Evolutionary conservation across 2,329 filamentous ascomycete species (phyloP), one percentile per base, ranked within the genome.

Genomic region (Coniosporium tulheliwenetii): DNA sequence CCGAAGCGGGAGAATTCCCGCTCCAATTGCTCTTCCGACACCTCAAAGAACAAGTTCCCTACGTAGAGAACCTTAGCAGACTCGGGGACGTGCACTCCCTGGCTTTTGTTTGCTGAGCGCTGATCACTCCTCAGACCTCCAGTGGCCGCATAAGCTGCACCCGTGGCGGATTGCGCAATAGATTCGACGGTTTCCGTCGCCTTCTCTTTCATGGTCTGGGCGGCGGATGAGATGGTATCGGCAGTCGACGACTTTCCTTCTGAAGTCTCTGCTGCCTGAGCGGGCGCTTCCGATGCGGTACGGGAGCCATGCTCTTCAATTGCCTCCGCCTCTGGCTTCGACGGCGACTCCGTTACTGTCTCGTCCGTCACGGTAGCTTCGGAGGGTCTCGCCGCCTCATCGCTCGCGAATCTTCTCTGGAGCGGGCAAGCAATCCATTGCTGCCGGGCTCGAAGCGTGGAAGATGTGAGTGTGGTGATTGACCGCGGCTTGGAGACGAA

Each of bases 21-120:
- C 49, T 67, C 63, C 37, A 85, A 50, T 47, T 80, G 71, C 29
- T 72, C 67, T 5, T 72, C 67, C 5, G 70, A 76, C 42, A 80
- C 70, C 53, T 84, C 78, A 54, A 76, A 85, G 56, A 75, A 77
- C 37, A 85, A 61, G 58, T 85, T 85, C 44, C 77, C 78, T 46
- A 84, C 53, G 51, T 79, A 85, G 43, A 84, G 50, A 7, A 64
- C 15, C 10, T 12, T 12, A 5, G 10, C 15, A n/a, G 36, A 15
- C 36, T 37, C 36, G 59, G 39, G 62, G 63, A 12, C 12, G 36
- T 13, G 12, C 10, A 19, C 12, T 12, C 16, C 5, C 10, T 13
- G 61, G 61, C n/a, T 48, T 41, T 30, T 46, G 40, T 9, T 42
- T 43, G 32, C 43, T 43, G 32, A 42, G 43, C 10, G 40, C 10